These are phyloP conservation scores for Chalaropsis ovoidea DNA, from an alignment of 2,329 filamentous ascomycete genomes.

Conservation along the genomic window DNA sequence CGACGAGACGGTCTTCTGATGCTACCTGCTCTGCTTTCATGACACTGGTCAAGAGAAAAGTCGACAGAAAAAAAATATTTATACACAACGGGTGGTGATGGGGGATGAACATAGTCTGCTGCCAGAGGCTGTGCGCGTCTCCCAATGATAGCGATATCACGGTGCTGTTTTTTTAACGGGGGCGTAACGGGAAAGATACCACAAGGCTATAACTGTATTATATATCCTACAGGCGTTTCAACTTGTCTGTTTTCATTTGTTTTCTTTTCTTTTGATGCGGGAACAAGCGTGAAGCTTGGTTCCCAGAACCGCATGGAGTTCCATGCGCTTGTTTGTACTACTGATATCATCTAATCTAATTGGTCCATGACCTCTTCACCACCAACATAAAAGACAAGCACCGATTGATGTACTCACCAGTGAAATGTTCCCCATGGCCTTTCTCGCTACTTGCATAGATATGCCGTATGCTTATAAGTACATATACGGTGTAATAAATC, in stretches of 20 bases:
- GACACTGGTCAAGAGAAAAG: not conserved
- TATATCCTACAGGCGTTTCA: not conserved
- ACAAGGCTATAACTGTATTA: slow-evolving; percentile 14
- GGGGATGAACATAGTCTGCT: no score
- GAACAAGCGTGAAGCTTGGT: not conserved
- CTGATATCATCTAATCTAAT: slow-evolving; percentile 14
- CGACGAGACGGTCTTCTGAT: not conserved
- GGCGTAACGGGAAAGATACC: slow-evolving; percentile 3
- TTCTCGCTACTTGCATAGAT: no score
- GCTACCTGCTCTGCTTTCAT: slow-evolving; percentile 10
- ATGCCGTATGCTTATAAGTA: no score
- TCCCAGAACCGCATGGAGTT: not conserved
- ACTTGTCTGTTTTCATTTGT: no score
- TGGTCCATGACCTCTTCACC: not conserved
- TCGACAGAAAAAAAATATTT: not conserved
- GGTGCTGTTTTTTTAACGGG: not conserved
- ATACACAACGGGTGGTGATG: not conserved
- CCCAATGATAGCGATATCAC: not conserved
- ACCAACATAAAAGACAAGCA: not conserved
- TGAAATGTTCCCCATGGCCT: no score
- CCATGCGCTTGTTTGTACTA: slow-evolving; percentile 7
- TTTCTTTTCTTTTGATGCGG: not conserved
- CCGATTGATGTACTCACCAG: no score
- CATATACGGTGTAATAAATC: not conserved
- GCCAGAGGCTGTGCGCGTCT: not conserved